A percentile compares a stretch with the other conserved stretches of the same genome.
These are phyloP conservation scores for Annulohypoxylon truncatum DNA, from an alignment of 2,329 filamentous ascomycete species.

Conservation along the genomic window DNA sequence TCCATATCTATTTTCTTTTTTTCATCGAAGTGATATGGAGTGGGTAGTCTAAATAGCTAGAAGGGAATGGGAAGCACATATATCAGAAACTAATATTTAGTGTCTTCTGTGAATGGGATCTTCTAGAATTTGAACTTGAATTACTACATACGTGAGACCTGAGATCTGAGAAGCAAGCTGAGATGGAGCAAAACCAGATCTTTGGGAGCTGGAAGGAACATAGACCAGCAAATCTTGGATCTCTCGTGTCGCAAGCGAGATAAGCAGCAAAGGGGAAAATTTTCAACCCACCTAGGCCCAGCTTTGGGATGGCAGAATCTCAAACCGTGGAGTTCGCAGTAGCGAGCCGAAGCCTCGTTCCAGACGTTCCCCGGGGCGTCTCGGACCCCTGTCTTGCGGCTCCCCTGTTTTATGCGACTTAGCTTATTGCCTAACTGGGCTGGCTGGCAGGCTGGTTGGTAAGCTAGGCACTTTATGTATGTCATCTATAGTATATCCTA, in stretches of 20 bases:
- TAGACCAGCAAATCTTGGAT: conserved; percentile 13
- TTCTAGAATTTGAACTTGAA: not conserved
- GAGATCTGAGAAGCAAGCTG: not conserved
- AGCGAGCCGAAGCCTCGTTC: conserved; percentile 3
- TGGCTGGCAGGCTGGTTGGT: too few relatives aligned
- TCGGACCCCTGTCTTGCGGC: conserved; percentile 35
- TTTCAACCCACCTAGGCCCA: not conserved
- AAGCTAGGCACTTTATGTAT: not conserved
- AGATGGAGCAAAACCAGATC: not conserved
- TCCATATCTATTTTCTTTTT: conserved; percentile 20
- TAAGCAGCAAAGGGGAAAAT: not conserved
- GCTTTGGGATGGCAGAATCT: not conserved
- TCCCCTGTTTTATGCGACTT: conserved; percentile 25
- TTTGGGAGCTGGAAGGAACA: not conserved
- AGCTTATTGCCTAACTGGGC: not conserved
- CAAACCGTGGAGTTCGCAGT: conserved; percentile 7
- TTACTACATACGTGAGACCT: not conserved
- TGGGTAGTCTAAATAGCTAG: conserved; percentile 38
- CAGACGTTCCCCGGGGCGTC: conserved; percentile 8
- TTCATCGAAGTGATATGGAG: conserved; percentile 32
- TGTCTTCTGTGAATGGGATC: not conserved
- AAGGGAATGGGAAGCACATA: conserved; percentile 41
- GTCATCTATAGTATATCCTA: too few relatives aligned
- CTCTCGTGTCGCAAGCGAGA: conserved; percentile 14
- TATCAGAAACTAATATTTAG: conserved; percentile 26